Evolutionary conservation across 2,329 filamentous ascomycete species (phyloP).

Genomic region (Cladorrhinum sp.): DNA sequence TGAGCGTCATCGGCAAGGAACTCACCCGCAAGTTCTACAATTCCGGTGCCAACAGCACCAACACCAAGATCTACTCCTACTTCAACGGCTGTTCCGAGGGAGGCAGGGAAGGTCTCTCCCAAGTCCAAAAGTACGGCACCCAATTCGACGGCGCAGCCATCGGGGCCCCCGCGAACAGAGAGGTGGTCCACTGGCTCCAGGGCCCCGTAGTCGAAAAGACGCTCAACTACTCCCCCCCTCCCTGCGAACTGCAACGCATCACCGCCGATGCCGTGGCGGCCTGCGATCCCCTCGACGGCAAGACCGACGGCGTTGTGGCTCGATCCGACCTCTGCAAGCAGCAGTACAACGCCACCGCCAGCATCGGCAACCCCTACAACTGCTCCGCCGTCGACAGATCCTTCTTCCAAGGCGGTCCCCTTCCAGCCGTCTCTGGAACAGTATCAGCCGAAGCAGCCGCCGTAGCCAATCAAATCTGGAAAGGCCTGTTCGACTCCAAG

Average conservation of each 20-base stretch:
- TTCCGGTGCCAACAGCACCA: slow-evolving; percentile 15
- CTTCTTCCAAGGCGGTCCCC: background rate
- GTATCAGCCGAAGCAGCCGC: slow-evolving; percentile 23
- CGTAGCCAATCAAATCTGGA: slow-evolving; percentile 34
- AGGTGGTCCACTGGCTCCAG: slow-evolving; percentile 41
- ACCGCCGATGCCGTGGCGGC: slow-evolving; percentile 19
- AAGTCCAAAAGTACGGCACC: slow-evolving; percentile 39
- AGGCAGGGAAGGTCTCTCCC: slow-evolving; percentile 48
- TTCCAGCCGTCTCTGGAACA: slow-evolving; percentile 8
- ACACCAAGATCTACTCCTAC: slow-evolving; percentile 45
- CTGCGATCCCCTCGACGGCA: slow-evolving; percentile 26
- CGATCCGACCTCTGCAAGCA: slow-evolving; percentile 37
- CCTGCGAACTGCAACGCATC: slow-evolving; percentile 31
- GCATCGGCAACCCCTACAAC: slow-evolving; percentile 43
- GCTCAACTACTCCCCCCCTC: slow-evolving; percentile 38
- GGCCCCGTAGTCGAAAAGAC: slow-evolving; percentile 38
- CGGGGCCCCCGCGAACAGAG: slow-evolving; percentile 48
- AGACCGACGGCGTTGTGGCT: slow-evolving; percentile 25
- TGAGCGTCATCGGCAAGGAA: slow-evolving; percentile 46
- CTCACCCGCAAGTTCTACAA: slow-evolving; percentile 42
- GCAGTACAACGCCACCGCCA: slow-evolving; percentile 42
- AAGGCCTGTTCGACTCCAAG: slow-evolving; percentile 37
- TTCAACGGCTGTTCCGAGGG: slow-evolving; percentile 43
- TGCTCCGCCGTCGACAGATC: slow-evolving; percentile 10
- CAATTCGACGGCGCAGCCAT: slow-evolving; percentile 44